phyloP scores from a whole-genome alignment of 108 stramenopile genomes.

The Aurantiochytrium sp. region DNA sequence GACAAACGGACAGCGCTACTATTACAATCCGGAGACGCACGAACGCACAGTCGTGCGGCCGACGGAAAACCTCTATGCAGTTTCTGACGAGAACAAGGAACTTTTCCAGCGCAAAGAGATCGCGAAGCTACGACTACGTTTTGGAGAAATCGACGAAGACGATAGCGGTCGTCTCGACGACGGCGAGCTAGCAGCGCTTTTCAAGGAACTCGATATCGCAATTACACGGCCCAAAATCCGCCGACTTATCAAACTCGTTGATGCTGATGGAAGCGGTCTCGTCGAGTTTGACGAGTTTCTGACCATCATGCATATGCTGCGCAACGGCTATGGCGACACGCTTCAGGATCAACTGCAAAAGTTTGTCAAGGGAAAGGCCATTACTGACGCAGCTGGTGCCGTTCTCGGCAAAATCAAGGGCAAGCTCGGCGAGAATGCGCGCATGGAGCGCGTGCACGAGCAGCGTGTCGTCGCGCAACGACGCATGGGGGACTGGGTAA shows the following conservation, averaged over 20 bases:
- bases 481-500: slow-evolving; percentile 7
- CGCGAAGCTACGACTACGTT: neutral
- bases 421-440: neutral
- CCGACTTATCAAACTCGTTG: neutral
- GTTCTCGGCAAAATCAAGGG: neutral
- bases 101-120: neutral
- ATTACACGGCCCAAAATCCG: neutral
- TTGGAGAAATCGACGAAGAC: neutral
- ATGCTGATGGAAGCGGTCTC: neutral
- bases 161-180: neutral
- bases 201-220: neutral
- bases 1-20: neutral
- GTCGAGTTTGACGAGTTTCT: neutral
- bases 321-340: neutral
- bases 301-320: neutral
- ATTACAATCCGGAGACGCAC: neutral
- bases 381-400: neutral
- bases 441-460: neutral
- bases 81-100: neutral
- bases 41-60: neutral
- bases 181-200: neutral
- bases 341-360: neutral
- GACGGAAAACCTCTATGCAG: neutral
- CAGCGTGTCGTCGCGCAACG: neutral
- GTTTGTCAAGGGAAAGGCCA: neutral